Evolutionary conservation across 2,329 filamentous ascomycete genomes (phyloP), one percentile per base, ranked within the genome.

Genomic region (Aureobasidium namibiae): DNA sequence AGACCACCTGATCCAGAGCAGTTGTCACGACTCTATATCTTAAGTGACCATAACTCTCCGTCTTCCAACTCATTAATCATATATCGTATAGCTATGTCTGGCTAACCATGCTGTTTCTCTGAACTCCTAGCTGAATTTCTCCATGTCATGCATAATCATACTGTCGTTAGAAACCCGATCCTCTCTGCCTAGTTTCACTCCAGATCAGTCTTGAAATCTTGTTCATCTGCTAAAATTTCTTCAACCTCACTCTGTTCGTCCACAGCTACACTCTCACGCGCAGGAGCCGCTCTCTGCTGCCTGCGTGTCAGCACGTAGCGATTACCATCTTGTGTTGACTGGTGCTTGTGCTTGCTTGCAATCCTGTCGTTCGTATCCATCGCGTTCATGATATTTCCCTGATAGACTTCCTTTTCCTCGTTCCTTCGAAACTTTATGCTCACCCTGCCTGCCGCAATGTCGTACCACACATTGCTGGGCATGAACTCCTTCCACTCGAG

Each of bases 371-470:
- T 56, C 3, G 31, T 24, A n/a, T 56, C 53, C 53, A 56, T 46
- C 6, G 34, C 42, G 14, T 46, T 23, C 39, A 24, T 56, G 14
- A 46, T 42, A 10, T 36, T 24, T 7, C n/a, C 11, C 31, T 56
- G 53, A 31, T 44, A 46, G 2, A 11, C 7, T 16, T 24, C 23
- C 11, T 50, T 59, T 31, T 59, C 56, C 23, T 59, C 23, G 13
- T 13, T 23, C 23, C 44, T 45, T 14, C 60, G 56, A 16, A 60
- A 41, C 13, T 14, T 9, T 11, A 72, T 61, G 45, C 68, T 62
- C 14, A 72, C 59, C 18, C 65, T 46, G 8, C 69, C 70, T n/a
- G 65, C 68, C 3, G 66, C 60, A 7, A 64, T 67, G 33, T 71
- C 67, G 39, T 71, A 71, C 33, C 48, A 31, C 8, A 70, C 61